Conservation (phyloP, 2,329 filamentous ascomycete genomes). For the Colletotrichum sp. region DNA sequence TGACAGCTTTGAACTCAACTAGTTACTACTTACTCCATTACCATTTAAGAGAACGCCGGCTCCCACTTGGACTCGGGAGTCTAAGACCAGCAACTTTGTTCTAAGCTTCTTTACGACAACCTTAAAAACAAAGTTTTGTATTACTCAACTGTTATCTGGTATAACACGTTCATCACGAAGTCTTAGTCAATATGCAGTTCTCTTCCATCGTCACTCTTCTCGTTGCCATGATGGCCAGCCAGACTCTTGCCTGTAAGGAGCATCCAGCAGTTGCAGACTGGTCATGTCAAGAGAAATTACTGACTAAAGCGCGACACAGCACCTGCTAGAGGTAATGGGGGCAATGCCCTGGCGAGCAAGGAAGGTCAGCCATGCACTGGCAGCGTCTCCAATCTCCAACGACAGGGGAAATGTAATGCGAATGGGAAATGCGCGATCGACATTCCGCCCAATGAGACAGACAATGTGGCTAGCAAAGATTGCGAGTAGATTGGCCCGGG, state of each 20-base stretch:
- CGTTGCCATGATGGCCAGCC: not conserved
- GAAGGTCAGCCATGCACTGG: not conserved
- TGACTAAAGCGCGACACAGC: not conserved
- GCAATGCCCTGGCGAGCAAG: not conserved
- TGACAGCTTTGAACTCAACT: no score
- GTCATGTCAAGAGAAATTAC: no score
- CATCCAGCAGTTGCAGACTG: not conserved
- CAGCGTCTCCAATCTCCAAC: not conserved
- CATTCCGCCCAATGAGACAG: not conserved
- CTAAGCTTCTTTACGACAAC: not conserved
- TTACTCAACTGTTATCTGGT: not conserved
- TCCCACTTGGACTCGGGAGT: no score
- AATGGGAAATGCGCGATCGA: not conserved
- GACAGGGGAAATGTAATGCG: not conserved
- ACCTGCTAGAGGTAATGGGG: not conserved
- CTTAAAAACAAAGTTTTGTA: no score
- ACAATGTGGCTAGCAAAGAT: not conserved
- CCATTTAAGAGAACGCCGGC: not conserved
- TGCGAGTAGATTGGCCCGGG: no score
- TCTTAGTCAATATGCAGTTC: not conserved
- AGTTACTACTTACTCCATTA: no score
- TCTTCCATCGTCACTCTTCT: not conserved
- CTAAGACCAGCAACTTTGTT: not conserved
- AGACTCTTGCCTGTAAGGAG: not conserved
- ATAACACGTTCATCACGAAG: not conserved